These are phyloP conservation scores for Nakazawaea populi DNA, from an alignment of 805 yeast genomes.

Conservation along the genomic window DNA sequence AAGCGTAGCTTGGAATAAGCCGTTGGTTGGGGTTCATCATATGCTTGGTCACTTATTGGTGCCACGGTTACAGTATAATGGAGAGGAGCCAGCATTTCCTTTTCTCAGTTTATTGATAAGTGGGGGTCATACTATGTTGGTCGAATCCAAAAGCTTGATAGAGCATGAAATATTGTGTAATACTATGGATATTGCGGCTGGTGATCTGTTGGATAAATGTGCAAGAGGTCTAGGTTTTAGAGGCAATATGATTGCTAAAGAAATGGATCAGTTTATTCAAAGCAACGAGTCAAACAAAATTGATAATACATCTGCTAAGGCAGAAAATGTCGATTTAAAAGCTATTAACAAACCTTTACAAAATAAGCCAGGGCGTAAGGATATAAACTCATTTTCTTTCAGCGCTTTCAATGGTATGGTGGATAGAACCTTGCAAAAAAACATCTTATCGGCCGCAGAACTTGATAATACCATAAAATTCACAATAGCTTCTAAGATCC, in stretches of 20 bases:
- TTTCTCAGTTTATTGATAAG: constrained; percentile 74
- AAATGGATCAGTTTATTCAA: constrained; percentile 51
- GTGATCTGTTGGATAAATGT: constrained; percentile 91
- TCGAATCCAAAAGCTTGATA: constrained; percentile 50
- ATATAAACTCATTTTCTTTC: constrained; percentile 60
- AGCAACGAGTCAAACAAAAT: constrained; percentile 7
- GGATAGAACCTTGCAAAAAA: constrained; percentile 20
- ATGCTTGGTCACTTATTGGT: constrained; percentile 89
- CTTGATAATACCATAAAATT: constrained; percentile 24
- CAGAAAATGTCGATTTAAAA: constrained; percentile 17
- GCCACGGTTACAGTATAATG: constrained; percentile 45
- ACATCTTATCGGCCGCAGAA: constrained; percentile 14
- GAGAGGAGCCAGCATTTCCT: constrained; percentile 47
- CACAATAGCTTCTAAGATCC: constrained; percentile 52
- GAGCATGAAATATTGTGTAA: constrained; percentile 71
- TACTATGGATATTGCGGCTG: constrained; percentile 85
- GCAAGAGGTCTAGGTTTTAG: constrained; percentile 76
- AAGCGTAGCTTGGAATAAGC: constrained; percentile 68
- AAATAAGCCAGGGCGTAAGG: constrained; percentile 39
- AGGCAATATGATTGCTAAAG: constrained; percentile 86
- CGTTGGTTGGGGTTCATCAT: constrained; percentile 88
- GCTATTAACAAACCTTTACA: constrained; percentile 43
- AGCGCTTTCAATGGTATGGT: constrained; percentile 50
- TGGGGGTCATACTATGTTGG: constrained; percentile 94
- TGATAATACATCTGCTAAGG: constrained; percentile 18